Base-by-base conservation (phyloP, 2,329 filamentous ascomycete genomes). In the Arthrobotrys conoides region DNA sequence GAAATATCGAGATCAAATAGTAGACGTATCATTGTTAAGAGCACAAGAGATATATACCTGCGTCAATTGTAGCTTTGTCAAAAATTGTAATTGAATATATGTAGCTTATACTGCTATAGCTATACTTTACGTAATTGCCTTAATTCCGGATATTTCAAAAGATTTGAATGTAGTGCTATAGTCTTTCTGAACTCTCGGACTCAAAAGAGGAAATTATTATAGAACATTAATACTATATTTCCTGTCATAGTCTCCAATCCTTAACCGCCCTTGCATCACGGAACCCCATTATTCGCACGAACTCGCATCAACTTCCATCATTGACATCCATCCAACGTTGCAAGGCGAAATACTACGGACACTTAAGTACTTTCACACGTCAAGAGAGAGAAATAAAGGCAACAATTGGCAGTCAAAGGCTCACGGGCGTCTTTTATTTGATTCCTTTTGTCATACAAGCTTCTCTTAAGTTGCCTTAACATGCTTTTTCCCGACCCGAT, bases 401-500 rank as follows among this genome's bases (percentile, higher is more conserved):
- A 46, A 18, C 1, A 46, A 18, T 18, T 46, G n/a, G n/a, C 44
- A 46, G n/a, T 12, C 44, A 10, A 46, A 46, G n/a, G n/a, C 44
- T 20, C n/a, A 20, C 44, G n/a, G 44, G 20, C n/a, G 2, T 20
- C 6, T 46, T 1, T 20, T 4, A 46, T 6, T 5, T 46, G 18
- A 20, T 2, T 4, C 14, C n/a, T 30, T 30, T 30, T 46, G 6
- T 20, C 44, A 20, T 46, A 2, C 44, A 55, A 55, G 16, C 27
- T 55, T 27, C 51, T 9, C 16, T 16, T 5, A 36, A 55, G 27
- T 55, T 33, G 24, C 27, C 27, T 27, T 8, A 55, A 24, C 16
- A 27, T 55, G 51, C 51, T 55, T 33, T 55, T 55, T 36, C 27
- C 24, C 24, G 44, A 55, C 24, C 27, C 51, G n/a, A 55, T 55